Evolutionary conservation across 495 filamentous ascomycete genomes (phyloP), one percentile per base, ranked within the genome.

Genomic region (Penicillium antarcticum): DNA sequence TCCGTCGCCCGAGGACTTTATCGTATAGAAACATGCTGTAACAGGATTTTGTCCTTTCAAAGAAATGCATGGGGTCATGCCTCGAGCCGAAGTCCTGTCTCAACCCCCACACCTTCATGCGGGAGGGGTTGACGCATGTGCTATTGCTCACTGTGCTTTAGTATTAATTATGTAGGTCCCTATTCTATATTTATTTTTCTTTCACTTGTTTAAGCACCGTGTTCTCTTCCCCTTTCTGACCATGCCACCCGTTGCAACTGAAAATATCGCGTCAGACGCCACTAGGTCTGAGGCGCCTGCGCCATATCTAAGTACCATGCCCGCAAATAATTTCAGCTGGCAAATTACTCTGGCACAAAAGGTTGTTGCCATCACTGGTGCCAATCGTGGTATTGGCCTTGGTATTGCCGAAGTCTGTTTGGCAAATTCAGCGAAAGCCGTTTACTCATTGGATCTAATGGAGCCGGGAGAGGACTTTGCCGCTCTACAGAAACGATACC

Each of bases 401-500:
- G 70, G 70, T 19, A 65, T 73, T 37, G 70, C 70, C 5, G 70
- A 73, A 52, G 70, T 71, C 7, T 71, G 68, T 36, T 51, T 72
- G 0, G 66, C 71, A 33, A 76, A 76, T 51, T 52, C 56, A 5
- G 73, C 70, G 11, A 58, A 58, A 33, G 38, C 57, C 38, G 58
- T 76, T 21, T 74, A 73, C 59, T 72, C 68, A 12, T 57, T 74
- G 9, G 73, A 76, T 43, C 53, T 72, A 36, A 69, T 68, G 60
- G 66, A 69, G n/a, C 73, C 73, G 3, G 64, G 60, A 2, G 67
- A 73, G 29, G 69, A 73, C 8, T 73, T 73, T 33, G 49, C 42
- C 0, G 60, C 51, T 1, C 53, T 76, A 31, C 61, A 65, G 42
- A 65, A 66, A 49, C 54, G 53, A 29, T 65, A 62, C 51, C 51